These are phyloP conservation scores for Theobroma grandiflorum DNA, from an alignment of 441 rosid species.

Conservation along the genomic window DNA sequence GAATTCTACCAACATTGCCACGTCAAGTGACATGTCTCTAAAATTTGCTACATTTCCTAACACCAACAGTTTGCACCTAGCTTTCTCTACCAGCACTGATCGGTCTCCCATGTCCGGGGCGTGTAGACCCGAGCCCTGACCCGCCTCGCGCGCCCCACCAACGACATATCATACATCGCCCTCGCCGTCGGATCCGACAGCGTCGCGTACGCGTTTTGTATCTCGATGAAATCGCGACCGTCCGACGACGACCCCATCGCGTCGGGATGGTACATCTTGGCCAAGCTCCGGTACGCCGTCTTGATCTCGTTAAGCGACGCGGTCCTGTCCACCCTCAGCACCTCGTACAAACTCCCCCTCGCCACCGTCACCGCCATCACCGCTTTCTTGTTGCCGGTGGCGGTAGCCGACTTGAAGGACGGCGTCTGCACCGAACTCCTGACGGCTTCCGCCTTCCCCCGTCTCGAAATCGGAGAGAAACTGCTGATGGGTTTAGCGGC, in stretches of 20 bases:
- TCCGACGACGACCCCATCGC: constrained; percentile 51
- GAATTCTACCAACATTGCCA: not conserved
- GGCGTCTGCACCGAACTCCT: constrained; percentile 36
- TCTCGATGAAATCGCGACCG: constrained; percentile 74
- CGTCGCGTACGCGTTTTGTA: constrained; percentile 80
- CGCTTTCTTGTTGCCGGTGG: constrained; percentile 23
- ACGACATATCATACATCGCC: constrained; percentile 72
- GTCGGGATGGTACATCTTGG: constrained; percentile 87
- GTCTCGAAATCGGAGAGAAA: constrained; percentile 27
- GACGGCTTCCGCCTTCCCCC: constrained; percentile 22
- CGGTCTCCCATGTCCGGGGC: constrained; percentile 90
- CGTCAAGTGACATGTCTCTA: not conserved
- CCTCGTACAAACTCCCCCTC: constrained; percentile 67
- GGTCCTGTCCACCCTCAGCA: constrained; percentile 63
- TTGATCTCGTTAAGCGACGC: constrained; percentile 80
- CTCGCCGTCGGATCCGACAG: constrained; percentile 83
- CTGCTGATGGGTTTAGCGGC: constrained; percentile 14
- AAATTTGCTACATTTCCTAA: not conserved
- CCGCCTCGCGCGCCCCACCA: constrained; percentile 37
- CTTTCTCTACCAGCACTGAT: constrained; percentile 80
- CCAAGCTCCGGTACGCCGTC: constrained; percentile 77
- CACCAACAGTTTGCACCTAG: not conserved
- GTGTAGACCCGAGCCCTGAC: constrained; percentile 39
- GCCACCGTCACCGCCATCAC: constrained; percentile 1
- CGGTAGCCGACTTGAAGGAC: constrained; percentile 31